Percentiles rank a stretch among this genome's conserved stretches.
Conservation (phyloP, 208 protist genomes). For the Wallacemonas sp. region DNA sequence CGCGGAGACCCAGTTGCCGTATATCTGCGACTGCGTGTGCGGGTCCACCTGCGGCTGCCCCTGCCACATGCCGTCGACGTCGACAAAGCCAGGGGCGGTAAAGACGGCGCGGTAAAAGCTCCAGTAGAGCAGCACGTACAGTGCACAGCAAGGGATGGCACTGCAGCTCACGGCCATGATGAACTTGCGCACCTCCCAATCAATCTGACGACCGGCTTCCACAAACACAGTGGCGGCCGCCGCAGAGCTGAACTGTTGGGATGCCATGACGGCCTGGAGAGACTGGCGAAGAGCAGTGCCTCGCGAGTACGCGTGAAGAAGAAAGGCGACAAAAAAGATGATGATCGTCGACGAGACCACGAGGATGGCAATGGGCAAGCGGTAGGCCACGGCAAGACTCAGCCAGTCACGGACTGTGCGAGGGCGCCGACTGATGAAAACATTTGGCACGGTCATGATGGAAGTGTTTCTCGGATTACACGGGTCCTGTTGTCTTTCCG, state of each 20-base stretch:
- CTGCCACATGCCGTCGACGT: conserved; percentile 18
- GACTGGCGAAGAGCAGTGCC: not conserved
- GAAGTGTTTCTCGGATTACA: no score
- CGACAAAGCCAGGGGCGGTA: conserved; percentile 37
- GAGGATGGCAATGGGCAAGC: conserved; percentile 22
- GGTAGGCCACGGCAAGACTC: conserved; percentile 22
- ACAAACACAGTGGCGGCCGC: not conserved
- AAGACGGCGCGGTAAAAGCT: conserved; percentile 28
- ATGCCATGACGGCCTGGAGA: not conserved
- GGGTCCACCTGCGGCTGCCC: not conserved
- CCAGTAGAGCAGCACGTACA: conserved; percentile 21
- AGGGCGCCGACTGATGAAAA: conserved; percentile 2
- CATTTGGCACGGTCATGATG: conserved; percentile 23
- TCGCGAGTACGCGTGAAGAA: not conserved
- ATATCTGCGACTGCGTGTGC: conserved; percentile 4
- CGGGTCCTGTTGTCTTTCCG: no score
- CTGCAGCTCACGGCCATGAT: not conserved
- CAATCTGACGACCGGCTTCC: not conserved
- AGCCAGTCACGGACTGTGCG: conserved; percentile 3
- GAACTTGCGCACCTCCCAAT: not conserved
- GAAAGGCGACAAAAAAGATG: not conserved
- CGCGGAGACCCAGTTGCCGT: conserved; percentile 6
- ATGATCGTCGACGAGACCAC: conserved; percentile 8
- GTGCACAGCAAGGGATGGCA: conserved; percentile 2
- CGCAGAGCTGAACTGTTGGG: not conserved